Base-by-base conservation (phyloP, 2,329 filamentous ascomycete genomes). In the Simplicillium sp. region DNA sequence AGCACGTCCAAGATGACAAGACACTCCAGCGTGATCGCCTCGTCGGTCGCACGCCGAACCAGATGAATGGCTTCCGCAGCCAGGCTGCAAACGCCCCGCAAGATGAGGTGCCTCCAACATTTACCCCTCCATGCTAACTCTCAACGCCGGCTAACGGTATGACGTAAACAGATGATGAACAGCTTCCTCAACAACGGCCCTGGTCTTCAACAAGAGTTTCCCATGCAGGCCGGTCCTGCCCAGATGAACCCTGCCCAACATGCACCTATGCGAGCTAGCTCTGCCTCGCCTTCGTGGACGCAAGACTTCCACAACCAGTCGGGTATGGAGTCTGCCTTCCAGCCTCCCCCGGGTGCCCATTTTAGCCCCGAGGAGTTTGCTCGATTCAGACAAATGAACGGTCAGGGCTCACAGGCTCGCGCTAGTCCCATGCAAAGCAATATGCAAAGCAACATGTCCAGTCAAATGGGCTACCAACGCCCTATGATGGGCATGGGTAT, bases 1-100 rank as follows among this genome's bases (percentile, higher is more conserved):
- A 98, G 66, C 89, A 96, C 64, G 87, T 92, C 43, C 86, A 94
- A 58, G 87, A 94, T 73, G 92, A 98, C 69, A 94, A 89, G 66
- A 92, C 86, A 43, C 70, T 97, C 43, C 92, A 97, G 66, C 77
- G 89, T 55, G 92, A 98, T 63, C 80, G 92, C 44, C 71, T 97
- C 46, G 81, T 86, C 45, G 87, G 86, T 47, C 72, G 82, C 49
- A 81, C 80, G 1, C 82, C 85, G 1, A 79, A 75, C 7, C 69
- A 83, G 54, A 73, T 85, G 54, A 83, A 85, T 58, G 78, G 84
- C 54, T 89, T 94, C 70, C 77, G 87, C 48, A 89, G 77, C 58
- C 74, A 76, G 51, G 74, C 73, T 43, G 77, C 80, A 58, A 78
- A 77, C 53, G 75, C 74, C 34, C 78, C 78, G 37, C 85, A 88